These are phyloP conservation scores for Backusella mclennaniae DNA, from an alignment of 192 early-diverging fungal species.

Conservation along the genomic window DNA sequence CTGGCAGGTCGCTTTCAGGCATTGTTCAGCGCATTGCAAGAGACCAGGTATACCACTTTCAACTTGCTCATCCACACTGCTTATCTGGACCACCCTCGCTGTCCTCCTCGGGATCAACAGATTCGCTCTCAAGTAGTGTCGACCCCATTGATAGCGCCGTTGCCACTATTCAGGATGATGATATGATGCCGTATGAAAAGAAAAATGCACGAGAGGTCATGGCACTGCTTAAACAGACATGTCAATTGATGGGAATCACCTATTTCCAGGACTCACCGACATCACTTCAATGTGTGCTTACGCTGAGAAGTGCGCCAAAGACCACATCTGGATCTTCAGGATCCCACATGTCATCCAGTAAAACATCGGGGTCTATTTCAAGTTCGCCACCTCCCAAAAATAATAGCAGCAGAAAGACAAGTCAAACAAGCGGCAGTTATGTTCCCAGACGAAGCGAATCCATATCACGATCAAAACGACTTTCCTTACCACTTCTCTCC, in stretches of 20 bases:
- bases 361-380: background rate
- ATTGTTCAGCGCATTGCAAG: constrained; percentile 9
- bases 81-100: constrained; percentile 9
- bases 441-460: background rate
- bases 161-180: constrained; percentile 1
- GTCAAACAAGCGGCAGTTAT: constrained; percentile 1
- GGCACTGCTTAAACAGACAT: constrained; percentile 20
- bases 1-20: background rate
- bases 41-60: constrained; percentile 15
- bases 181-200: background rate
- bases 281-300: constrained; percentile 13
- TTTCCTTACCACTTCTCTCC: constrained; percentile 22
- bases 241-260: constrained; percentile 32
- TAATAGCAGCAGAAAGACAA: background rate
- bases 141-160: background rate
- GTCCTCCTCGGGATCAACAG: constrained; percentile 6
- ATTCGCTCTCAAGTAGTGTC: constrained; percentile 13
- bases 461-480: constrained; percentile 7
- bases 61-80: background rate
- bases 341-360: background rate
- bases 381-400: background rate
- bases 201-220: constrained; percentile 27
- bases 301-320: constrained; percentile 14
- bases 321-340: background rate
- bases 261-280: constrained; percentile 17